A percentile compares a stretch with the other conserved stretches of the same genome.
Evolutionary conservation across 2,329 filamentous ascomycete genomes (phyloP).

Genomic region (Cladophialophora bantiana): DNA sequence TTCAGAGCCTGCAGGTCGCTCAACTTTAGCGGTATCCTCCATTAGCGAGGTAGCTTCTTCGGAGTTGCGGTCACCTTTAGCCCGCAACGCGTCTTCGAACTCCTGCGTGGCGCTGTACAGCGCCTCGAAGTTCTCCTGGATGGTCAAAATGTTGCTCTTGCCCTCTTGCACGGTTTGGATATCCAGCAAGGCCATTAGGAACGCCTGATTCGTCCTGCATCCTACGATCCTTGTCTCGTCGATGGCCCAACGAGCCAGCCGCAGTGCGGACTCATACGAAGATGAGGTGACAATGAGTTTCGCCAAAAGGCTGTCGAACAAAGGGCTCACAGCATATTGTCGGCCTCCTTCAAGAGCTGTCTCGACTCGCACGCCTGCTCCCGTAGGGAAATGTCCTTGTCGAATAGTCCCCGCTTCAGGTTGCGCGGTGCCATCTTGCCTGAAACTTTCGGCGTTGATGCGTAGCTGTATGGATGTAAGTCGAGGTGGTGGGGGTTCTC

Average conservation of each 20-base stretch:
- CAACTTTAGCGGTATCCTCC: slow-evolving; percentile 29
- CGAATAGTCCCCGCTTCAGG: slow-evolving; percentile 35
- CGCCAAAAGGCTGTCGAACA: slow-evolving; percentile 66
- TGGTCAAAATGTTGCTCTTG: slow-evolving; percentile 36
- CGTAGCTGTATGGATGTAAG: slow-evolving; percentile 35
- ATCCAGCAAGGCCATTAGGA: slow-evolving; percentile 35
- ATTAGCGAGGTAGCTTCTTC: slow-evolving; percentile 25
- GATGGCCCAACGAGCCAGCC: slow-evolving; percentile 62
- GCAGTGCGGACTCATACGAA: slow-evolving; percentile 60
- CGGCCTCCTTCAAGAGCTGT: slow-evolving; percentile 56
- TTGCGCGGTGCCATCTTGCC: slow-evolving; percentile 33
- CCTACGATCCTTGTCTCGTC: slow-evolving; percentile 62
- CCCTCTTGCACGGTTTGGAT: slow-evolving; percentile 26
- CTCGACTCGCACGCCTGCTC: slow-evolving; percentile 65
- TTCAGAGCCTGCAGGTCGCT: slow-evolving; percentile 34
- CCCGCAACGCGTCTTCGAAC: slow-evolving; percentile 31
- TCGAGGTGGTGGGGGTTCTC: slow-evolving; percentile 31
- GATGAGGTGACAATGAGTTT: slow-evolving; percentile 65
- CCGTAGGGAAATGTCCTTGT: slow-evolving; percentile 56
- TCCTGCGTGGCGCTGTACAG: slow-evolving; percentile 33
- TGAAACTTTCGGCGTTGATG: slow-evolving; percentile 36
- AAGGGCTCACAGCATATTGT: slow-evolving; percentile 56
- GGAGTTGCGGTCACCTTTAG: slow-evolving; percentile 23
- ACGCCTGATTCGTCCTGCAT: slow-evolving; percentile 60
- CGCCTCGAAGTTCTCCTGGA: slow-evolving; percentile 33